Evolutionary conservation across 495 filamentous ascomycete species (phyloP), one percentile per base, ranked within the genome.

Genomic region (Articulospora tetracladia): DNA sequence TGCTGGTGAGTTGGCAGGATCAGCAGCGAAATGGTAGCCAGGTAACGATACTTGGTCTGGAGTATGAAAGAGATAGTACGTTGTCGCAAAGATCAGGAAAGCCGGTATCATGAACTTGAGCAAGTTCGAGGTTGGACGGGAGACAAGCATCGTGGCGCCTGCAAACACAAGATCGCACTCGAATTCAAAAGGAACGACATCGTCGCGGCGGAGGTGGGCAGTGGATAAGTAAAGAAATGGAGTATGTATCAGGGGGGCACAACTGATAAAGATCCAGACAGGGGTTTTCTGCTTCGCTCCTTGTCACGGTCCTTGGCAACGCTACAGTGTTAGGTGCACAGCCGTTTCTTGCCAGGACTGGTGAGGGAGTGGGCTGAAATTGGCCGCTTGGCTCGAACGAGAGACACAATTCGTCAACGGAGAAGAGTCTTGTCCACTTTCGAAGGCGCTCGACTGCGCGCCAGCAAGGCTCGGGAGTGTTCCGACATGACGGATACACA

Each of bases 1-100:
- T 51, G 48, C 4, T 26, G 48, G 22, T 20, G 30, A 34, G 6
- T 34, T 34, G 7, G 30, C 6, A 6, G 30, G 30, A 34, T 34
- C 30, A 34, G 6, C 30, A 34, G 30, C 30, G 15, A 34, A 34
- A 34, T 34, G 30, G 30, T 34, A 34, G 6, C 30, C 17, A 44
- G 39, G 39, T 53, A 30, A 17, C 23, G 12, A 1, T 11, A 26
- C 4, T 15, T 19, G 25, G 50, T 27, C 25, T 17, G 50, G 22
- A 53, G 50, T 44, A 19, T 44, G 4, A n/a, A 53, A 53, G 22
- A 53, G 50, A 30, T 53, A 53, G 25, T 27, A 53, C 7, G 50
- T 20, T 17, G 25, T 53, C 17, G 28, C 28, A 13, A 53, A 53
- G 28, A 53, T 28, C 25, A 30, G 30, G 13, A 53, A 17, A 17